Evolutionary conservation across 2,329 filamentous ascomycete genomes (phyloP).

Genomic region (Sphaerostilbella broomeana): DNA sequence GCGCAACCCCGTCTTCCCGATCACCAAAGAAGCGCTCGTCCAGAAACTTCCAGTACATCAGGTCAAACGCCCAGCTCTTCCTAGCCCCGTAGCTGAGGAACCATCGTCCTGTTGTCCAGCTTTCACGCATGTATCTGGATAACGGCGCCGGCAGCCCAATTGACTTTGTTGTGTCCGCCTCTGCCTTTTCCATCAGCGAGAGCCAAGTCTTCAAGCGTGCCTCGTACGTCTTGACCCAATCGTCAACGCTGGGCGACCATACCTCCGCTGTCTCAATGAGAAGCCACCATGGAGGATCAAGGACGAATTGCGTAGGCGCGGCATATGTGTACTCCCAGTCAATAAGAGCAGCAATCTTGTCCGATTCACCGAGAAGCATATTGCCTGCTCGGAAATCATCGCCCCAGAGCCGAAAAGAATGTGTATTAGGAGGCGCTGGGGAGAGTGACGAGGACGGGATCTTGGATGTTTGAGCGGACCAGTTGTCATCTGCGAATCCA

Average conservation of each 20-base stretch:
- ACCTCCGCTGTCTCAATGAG: conserved; percentile 26
- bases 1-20: conserved; percentile 8
- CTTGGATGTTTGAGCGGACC: conserved; percentile 22
- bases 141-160: conserved; percentile 13
- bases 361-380: conserved; percentile 25
- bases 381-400: conserved; percentile 30
- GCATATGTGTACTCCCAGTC: conserved; percentile 37
- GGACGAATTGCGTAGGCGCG: conserved; percentile 27
- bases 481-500: conserved; percentile 24
- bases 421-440: conserved; percentile 17
- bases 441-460: conserved; percentile 5
- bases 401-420: conserved; percentile 23
- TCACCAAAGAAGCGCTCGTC: conserved; percentile 27
- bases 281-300: conserved; percentile 35
- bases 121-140: conserved; percentile 31
- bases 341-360: conserved; percentile 27
- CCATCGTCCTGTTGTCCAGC: conserved; percentile 29
- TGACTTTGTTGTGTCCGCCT: conserved; percentile 17
- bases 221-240: conserved; percentile 28
- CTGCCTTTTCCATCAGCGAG: conserved; percentile 21
- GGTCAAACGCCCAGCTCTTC: conserved; percentile 33
- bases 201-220: conserved; percentile 28
- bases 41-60: conserved; percentile 30
- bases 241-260: conserved; percentile 25
- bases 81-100: conserved; percentile 29